Evolutionary conservation across 805 yeast species (phyloP).

Genomic region (Kazachstania africana): DNA sequence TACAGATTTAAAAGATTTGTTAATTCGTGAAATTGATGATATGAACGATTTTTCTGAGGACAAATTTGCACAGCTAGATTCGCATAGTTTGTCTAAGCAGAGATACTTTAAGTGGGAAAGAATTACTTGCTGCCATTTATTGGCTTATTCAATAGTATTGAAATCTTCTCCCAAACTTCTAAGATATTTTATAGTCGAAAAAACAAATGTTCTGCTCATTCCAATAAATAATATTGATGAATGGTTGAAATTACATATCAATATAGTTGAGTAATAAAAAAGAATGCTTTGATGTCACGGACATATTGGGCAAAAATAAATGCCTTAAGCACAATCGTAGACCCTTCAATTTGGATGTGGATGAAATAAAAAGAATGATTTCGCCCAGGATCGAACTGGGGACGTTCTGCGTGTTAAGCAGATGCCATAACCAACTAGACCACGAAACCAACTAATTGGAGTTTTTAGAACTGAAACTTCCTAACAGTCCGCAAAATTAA

Average conservation of each 20-base stretch:
- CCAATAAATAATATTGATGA: constrained; percentile 22
- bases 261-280: constrained; percentile 10
- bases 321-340: too few species aligned
- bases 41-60: constrained; percentile 15
- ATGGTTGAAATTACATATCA: constrained; percentile 26
- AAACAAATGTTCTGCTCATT: constrained; percentile 15
- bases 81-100: constrained; percentile 17
- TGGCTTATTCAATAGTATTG: constrained; percentile 22
- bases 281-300: too few species aligned
- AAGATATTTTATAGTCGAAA: constrained; percentile 13
- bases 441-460: constrained; percentile 96
- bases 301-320: too few species aligned
- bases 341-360: too few species aligned
- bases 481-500: too few species aligned
- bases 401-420: constrained; percentile 99
- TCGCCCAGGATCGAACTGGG: constrained; percentile 99
- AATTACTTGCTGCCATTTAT: constrained; percentile 24
- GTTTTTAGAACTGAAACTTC: too few species aligned
- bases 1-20: constrained; percentile 2
- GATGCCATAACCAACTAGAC: constrained; percentile 99
- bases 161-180: constrained; percentile 11
- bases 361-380: constrained; percentile 63
- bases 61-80: constrained; percentile 19
- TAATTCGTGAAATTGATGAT: constrained; percentile 12
- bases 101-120: constrained; percentile 15